Base-by-base conservation (phyloP, 2,329 filamentous ascomycete species). In the Colletotrichum sp. region DNA sequence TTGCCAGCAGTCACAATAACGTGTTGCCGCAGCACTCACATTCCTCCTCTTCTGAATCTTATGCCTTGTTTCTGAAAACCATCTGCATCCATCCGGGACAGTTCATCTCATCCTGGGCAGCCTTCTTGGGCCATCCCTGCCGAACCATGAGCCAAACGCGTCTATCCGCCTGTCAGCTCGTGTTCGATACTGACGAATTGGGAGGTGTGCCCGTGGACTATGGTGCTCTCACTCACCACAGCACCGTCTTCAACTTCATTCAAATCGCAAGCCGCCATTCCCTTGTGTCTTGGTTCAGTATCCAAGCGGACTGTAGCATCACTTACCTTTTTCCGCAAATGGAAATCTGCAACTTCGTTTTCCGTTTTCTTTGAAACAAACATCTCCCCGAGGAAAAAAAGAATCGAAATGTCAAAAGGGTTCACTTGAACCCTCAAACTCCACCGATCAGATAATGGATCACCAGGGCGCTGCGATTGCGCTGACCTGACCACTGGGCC, bases 51-150 rank as follows among this genome's bases (percentile, higher is more conserved):
- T 44, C 16, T 4, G 65, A 18, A 21, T 24, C 6, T 39, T 13
- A 44, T 21, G 44, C 26, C n/a, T 24, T 21, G 12, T 21, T 44
- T 57, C 21, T 44, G 24, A 18, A n/a, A n/a, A 44, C 26, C 26
- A 24, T 24, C 39, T 15, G 66, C 52, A 39, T 18, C n/a, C 65
- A 32, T 52, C 34, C 18, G 57, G 32, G 24, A 28, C 63, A 26
- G 73, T 76, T 76, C 73, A 68, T 76, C 73, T 64, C 70, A 76
- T 34, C 21, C 39, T 44, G 26, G n/a, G 10, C 21, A 44, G 21
- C 18, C 68, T 24, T 32, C 67, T 57, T 28, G 72, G 62, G 30
- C n/a, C 59, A 74, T 71, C 72, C 72, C 49, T 71, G 72, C 49
- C 68, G 4, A 28, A 26, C 49, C 49, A 21, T 44, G 59, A 21